phyloP scores from a whole-genome alignment of 495 filamentous ascomycete genomes.

The Talaromyces borbonicus region DNA sequence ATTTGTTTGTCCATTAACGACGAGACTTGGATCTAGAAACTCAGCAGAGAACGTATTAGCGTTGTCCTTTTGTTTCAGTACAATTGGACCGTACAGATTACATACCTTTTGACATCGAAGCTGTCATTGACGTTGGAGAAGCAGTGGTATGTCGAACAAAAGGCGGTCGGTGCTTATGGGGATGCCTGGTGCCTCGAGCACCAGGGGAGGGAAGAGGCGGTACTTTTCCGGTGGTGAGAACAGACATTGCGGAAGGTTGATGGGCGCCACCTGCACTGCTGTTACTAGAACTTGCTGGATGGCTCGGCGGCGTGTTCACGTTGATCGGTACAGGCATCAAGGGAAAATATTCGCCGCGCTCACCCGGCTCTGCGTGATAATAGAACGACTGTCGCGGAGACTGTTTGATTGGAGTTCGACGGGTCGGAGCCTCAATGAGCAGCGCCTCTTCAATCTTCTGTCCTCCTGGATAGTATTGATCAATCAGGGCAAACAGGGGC shows the following conservation, averaged over 20 bases:
- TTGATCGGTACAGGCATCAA: conserved; percentile 54
- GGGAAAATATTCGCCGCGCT: conserved; percentile 83
- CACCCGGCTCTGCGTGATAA: conserved; percentile 55
- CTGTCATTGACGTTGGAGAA: conserved; percentile 59
- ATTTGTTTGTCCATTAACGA: conserved; percentile 17
- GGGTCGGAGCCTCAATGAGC: conserved; percentile 75
- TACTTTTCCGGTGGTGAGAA: conserved; percentile 68
- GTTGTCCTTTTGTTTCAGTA: too few species aligned
- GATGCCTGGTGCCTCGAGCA: too few species aligned
- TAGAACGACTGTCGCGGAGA: conserved; percentile 56
- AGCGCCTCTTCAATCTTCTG: conserved; percentile 87
- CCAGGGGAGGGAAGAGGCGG: conserved; percentile 82
- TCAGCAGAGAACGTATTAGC: conserved; percentile 8
- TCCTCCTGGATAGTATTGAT: conserved; percentile 79
- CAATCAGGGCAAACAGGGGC: conserved; percentile 63
- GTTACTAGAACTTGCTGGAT: conserved; percentile 22
- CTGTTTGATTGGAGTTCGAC: conserved; percentile 67
- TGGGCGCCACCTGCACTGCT: conserved; percentile 17
- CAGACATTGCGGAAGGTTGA: conserved; percentile 52
- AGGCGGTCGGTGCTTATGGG: conserved; percentile 33
- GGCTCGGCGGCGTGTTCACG: conserved; percentile 25
- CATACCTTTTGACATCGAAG: conserved; percentile 20
- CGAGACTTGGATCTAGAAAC: conserved; percentile 18
- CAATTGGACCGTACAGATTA: too few species aligned
- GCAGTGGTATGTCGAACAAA: conserved; percentile 64